These are phyloP conservation scores for Debaryomycetaceae sp. DNA, from an alignment of 1,139 yeast species.

Conservation along the genomic window DNA sequence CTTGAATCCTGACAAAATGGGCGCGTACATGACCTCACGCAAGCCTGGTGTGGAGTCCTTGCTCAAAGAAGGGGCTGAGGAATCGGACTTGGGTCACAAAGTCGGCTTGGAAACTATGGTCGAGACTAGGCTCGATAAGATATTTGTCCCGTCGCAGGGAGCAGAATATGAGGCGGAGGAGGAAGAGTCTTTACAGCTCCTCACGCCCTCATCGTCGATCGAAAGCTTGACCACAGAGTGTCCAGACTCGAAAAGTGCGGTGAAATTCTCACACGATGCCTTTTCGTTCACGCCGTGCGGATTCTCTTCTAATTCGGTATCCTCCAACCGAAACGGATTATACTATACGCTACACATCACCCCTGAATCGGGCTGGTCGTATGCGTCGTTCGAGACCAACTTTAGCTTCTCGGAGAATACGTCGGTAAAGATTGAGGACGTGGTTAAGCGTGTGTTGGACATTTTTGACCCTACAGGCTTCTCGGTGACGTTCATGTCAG, in stretches of 20 bases:
- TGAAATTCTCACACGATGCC: conserved; percentile 56
- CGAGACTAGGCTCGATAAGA: conserved; percentile 45
- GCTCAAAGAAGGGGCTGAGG: conserved; percentile 16
- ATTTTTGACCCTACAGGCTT: conserved; percentile 72
- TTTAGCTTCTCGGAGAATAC: conserved; percentile 39
- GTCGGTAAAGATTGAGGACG: conserved; percentile 34
- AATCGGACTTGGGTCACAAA: conserved; percentile 69
- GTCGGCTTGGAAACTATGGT: conserved; percentile 61
- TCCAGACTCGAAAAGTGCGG: conserved; percentile 6
- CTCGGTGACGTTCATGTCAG: conserved; percentile 56
- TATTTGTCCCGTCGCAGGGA: conserved; percentile 30
- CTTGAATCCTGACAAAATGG: conserved; percentile 47
- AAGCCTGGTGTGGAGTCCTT: conserved; percentile 37
- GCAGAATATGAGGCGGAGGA: conserved; percentile 4
- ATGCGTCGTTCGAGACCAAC: conserved; percentile 92
- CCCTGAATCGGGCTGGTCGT: conserved; percentile 90
- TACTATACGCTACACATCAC: conserved; percentile 92
- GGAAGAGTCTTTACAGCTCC: conserved; percentile 13
- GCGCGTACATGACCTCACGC: conserved; percentile 50
- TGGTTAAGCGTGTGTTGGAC: conserved; percentile 45
- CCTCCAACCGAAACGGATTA: conserved; percentile 41
- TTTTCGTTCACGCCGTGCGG: conserved; percentile 97
- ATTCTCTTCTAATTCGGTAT: conserved; percentile 75
- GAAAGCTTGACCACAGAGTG: conserved; percentile 14
- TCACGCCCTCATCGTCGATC: conserved; percentile 20